Base-by-base conservation (phyloP, 306 rosid genomes). In the Mucuna pruriens region DNA sequence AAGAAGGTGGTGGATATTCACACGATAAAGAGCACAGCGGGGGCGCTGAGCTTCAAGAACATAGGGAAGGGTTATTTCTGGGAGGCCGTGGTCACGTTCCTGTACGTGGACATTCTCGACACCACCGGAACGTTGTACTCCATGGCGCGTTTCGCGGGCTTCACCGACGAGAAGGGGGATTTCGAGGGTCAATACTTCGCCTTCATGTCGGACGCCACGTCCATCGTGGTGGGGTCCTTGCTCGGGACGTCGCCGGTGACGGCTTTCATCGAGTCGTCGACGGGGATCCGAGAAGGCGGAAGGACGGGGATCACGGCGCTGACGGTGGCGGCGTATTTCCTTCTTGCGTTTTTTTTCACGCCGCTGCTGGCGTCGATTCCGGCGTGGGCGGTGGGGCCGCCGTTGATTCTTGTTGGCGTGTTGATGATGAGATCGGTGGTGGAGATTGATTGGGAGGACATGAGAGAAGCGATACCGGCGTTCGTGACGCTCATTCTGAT, bases 311-410 rank as follows among this genome's bases (percentile, higher is more conserved):
- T 96, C 25, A 96, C 99, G 17, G 99, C 97, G 45, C 2, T 96
- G 6, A 90, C 97, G 68, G 97, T 88, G 16, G 97, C 88, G 0
- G 88, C 55, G 6, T 96, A 90, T 48, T 96, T 96, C 76, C 77
- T 96, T 0, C 3, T 89, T 58, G 93, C 99, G 6, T 85, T 96
- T 16, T 96, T 96, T 82, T 89, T 96, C 51, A 96, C 99, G 75
- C 99, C 99, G 85, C 51, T 96, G 74, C 23, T 96, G 87, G 99
- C 99, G 22, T 93, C 99, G 17, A 96, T 96, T 39, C 99, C 99
- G 26, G 91, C 97, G 3, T 96, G 99, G 99, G 99, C 99, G 74
- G 99, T 96, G 77, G 99, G 99, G 3, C 98, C 99, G 29, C 99
- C 99, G 82, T 49, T 96, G 91, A 93, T 96, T 20, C 38, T 96